phyloP scores from a whole-genome alignment of 495 filamentous ascomycete genomes.

The Xylaria cubensis region DNA sequence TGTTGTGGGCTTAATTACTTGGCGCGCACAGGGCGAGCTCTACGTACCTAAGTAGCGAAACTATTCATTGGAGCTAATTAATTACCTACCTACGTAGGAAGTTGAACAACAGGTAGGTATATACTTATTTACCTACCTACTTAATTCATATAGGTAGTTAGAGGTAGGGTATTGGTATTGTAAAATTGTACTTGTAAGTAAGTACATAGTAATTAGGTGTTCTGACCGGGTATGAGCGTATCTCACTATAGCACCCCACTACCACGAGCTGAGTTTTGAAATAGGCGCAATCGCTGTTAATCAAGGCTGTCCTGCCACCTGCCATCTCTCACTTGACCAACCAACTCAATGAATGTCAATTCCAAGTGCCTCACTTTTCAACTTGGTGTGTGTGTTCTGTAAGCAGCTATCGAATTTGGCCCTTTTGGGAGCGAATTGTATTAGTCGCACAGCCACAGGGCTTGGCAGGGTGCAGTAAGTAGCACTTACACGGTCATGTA shows the following conservation, averaged over 20 bases:
- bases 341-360: neutral
- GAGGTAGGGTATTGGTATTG: neutral
- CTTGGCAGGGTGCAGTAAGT: slow-evolving; percentile 19
- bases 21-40: neutral
- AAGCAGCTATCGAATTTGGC: neutral
- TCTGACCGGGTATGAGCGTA: neutral
- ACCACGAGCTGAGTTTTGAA: neutral
- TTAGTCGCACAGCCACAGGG: slow-evolving; percentile 12
- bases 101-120: neutral
- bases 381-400: slow-evolving; percentile 20
- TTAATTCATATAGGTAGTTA: neutral
- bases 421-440: neutral
- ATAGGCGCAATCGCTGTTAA: neutral
- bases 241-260: neutral
- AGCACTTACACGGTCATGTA: neutral
- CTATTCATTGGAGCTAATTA: neutral
- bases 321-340: neutral
- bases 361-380: neutral
- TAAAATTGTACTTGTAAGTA: no score
- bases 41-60: neutral
- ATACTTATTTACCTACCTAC: neutral
- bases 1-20: neutral
- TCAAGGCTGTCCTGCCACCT: neutral
- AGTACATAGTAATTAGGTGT: no score
- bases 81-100: neutral